A percentile compares a stretch with the other conserved stretches of the same genome.
Conservation (phyloP, 2,329 filamentous ascomycete species). For the Ceratocystis ficicola region DNA sequence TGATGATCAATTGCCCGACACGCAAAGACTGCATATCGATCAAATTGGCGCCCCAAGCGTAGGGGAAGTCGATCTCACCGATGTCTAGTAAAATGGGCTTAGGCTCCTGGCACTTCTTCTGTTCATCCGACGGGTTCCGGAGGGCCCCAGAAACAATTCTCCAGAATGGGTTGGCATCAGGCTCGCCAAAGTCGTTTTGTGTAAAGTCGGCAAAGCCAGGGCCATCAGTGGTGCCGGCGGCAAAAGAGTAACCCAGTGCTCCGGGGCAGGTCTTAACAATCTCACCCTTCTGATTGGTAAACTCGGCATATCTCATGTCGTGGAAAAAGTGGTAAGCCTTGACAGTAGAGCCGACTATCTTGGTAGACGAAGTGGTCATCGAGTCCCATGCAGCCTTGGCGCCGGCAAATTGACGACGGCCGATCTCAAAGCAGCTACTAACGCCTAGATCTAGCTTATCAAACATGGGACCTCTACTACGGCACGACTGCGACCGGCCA, state of each 20-base stretch:
- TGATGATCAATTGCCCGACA: conserved; percentile 70
- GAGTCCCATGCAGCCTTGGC: conserved; percentile 38
- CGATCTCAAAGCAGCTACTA: conserved; percentile 66
- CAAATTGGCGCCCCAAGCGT: conserved; percentile 78
- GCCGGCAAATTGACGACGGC: conserved; percentile 51
- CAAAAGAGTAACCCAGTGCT: conserved; percentile 78
- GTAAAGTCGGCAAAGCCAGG: conserved; percentile 84
- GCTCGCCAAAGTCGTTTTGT: conserved; percentile 60
- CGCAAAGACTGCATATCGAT: conserved; percentile 76
- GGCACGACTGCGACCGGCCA: conserved; percentile 54
- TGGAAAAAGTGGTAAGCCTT: conserved; percentile 71
- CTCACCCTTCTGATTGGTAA: conserved; percentile 59
- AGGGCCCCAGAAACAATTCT: conserved; percentile 57
- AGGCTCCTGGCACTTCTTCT: conserved; percentile 61
- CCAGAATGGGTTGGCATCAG: conserved; percentile 67
- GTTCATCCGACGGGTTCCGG: conserved; percentile 53
- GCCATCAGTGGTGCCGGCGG: conserved; percentile 78
- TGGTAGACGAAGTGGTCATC: conserved; percentile 35
- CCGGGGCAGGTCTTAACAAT: conserved; percentile 66
- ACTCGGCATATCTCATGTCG: conserved; percentile 62
- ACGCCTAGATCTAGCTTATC: conserved; percentile 55
- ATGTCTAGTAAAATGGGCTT: conserved; percentile 83
- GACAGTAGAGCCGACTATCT: conserved; percentile 52
- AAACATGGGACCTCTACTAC: conserved; percentile 57
- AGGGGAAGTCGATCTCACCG: conserved; percentile 61